Percentiles rank a stretch among this genome's conserved stretches.
Evolutionary conservation across 805 yeast species (phyloP).

Genomic region (Spathaspora sp.): DNA sequence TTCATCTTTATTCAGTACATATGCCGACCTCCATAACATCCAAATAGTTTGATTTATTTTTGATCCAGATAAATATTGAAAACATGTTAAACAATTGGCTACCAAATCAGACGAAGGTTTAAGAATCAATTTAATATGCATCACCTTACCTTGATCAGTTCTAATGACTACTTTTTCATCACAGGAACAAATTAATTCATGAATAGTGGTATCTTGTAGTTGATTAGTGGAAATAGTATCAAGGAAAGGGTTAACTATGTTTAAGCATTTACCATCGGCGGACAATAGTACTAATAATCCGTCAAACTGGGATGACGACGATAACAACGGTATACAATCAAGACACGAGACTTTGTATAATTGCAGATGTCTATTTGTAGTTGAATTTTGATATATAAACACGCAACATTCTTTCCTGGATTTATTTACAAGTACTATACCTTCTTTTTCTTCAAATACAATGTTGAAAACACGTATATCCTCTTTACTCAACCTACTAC

Average conservation of each 20-base stretch:
- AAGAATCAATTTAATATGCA: conserved; percentile 32
- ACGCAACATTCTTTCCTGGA: conserved; percentile 42
- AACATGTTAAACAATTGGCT: conserved; percentile 41
- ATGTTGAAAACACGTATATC: conserved; percentile 28
- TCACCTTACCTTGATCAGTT: conserved; percentile 16
- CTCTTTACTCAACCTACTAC: conserved; percentile 19
- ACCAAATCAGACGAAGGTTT: conserved; percentile 46
- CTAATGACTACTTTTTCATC: conserved; percentile 24
- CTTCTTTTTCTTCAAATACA: conserved; percentile 53
- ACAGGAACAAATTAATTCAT: conserved; percentile 23
- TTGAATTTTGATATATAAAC: conserved; percentile 43
- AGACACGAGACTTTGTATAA: conserved; percentile 22
- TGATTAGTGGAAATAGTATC: conserved; percentile 35
- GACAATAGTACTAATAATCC: conserved; percentile 46
- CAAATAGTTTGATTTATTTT: conserved; percentile 55
- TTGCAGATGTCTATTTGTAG: conserved; percentile 26
- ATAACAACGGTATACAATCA: conserved; percentile 39
- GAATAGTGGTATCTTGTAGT: conserved; percentile 15
- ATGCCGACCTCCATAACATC: conserved; percentile 60
- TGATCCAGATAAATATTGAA: conserved; percentile 55
- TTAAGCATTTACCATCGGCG: conserved; percentile 25
- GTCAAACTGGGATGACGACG: conserved; percentile 24
- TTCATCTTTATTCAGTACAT: conserved; percentile 43
- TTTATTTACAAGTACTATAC: conserved; percentile 51
- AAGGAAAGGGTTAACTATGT: conserved; percentile 56